Percentiles rank a stretch among this genome's conserved stretches.
phyloP scores from a whole-genome alignment of 1,139 yeast species.

The Pichia sp. region DNA sequence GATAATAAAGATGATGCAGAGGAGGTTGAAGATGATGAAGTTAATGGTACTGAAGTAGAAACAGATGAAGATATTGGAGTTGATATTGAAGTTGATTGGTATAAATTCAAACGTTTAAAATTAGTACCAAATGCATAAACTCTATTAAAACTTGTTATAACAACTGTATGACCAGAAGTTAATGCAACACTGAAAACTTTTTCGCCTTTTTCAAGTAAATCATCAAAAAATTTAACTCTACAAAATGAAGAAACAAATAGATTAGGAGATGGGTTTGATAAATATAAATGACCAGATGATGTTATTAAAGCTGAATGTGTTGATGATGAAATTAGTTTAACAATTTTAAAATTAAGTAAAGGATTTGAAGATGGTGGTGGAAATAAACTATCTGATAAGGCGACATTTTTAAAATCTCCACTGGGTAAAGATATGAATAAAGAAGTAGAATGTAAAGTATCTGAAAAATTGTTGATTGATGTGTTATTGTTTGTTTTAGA shows the following conservation, averaged over 20 bases:
- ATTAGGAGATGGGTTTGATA: conserved; percentile 13
- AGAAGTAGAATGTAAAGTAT: conserved; percentile 1
- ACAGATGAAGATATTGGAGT: background rate
- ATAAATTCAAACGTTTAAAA: conserved; percentile 9
- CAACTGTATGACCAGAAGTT: conserved; percentile 64
- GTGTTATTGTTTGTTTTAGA: background rate
- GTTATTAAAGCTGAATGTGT: conserved; percentile 16
- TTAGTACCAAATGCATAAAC: conserved; percentile 67
- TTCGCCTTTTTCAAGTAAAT: conserved; percentile 22
- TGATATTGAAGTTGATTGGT: conserved; percentile 1
- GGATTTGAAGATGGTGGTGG: conserved; percentile 12
- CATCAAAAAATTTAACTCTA: conserved; percentile 25
- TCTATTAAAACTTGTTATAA: conserved; percentile 44
- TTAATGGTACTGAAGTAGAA: too few species aligned
- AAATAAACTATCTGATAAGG: conserved; percentile 1
- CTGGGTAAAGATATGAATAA: conserved; percentile 5
- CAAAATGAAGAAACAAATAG: conserved; percentile 17
- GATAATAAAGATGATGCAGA: background rate
- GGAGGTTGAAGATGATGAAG: background rate
- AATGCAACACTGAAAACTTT: conserved; percentile 41
- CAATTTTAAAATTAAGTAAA: conserved; percentile 3
- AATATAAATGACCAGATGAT: conserved; percentile 35
- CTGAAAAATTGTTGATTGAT: too few species aligned
- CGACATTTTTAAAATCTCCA: conserved; percentile 8
- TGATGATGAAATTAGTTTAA: conserved; percentile 5